Base-by-base conservation (phyloP, 495 filamentous ascomycete species). In the Talaromyces liani region DNA sequence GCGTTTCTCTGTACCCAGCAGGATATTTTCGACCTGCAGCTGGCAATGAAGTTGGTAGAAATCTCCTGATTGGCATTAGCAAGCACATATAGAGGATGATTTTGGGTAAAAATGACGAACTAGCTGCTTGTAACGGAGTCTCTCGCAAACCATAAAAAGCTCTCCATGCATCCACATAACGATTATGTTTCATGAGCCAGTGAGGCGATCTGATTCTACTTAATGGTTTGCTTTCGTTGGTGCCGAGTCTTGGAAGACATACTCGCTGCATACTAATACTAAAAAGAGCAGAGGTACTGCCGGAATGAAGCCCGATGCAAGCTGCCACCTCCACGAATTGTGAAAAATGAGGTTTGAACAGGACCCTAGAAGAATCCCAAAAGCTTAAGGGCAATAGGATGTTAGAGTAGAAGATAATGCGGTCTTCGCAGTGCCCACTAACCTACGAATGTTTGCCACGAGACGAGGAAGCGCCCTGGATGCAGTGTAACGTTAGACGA, bases 81-180 rank as follows among this genome's bases (percentile, higher is more conserved):
- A 54, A 14, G 7, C 20, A 16, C 20, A 6, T 6, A 27, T 22
- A 54, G 18, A 54, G 0, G 20, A 54, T 2, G 24, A 27, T 54
- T 54, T 27, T 18, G 1, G 9, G 20, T 25, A 33, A 22, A 10
- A 47, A n/a, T 24, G 24, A 65, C 64, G 22, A 22, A 65, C 64
- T 61, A 22, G 64, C 64, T 8, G 64, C 64, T 63, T 65, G 64
- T 16, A 65, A 41, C 14, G 64, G 60, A 51, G 64, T 65, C 34
- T 65, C 64, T 20, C 64, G 64, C 27, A 65, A 33, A 33, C 45
- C 31, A 1, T 34, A n/a, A 54, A 64, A 57, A 39, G 60, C 45
- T 39, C 51, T 57, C 39, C 47, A 63, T 57, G 64, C 64, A 16
- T 63, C 39, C 20, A 22, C 61, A 49, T 65, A 65, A 18, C 53